Evolutionary conservation across 2,329 filamentous ascomycete species (phyloP), one percentile per base, ranked within the genome.

Genomic region (Didymella sp.): DNA sequence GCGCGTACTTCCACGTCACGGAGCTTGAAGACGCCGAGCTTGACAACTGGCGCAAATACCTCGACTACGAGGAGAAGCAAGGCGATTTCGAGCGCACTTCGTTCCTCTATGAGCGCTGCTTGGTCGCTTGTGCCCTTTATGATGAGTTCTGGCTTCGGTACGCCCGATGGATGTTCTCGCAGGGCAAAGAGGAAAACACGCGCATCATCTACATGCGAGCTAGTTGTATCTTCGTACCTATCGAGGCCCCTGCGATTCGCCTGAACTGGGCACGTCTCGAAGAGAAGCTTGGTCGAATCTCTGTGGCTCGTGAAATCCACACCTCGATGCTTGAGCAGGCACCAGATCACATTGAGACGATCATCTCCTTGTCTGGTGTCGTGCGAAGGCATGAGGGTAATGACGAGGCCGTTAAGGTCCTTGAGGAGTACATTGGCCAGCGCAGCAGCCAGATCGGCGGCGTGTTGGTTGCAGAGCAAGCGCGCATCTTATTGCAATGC

Each of bases 61-160:
- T 99, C 41, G 94, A 98, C 73, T 98, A 96, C 67, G 95, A 99
- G 73, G 95, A 99, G 78, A 79, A 84, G 0, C 89, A 96, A 75
- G 92, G 90, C 49, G 87, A 93, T 62, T 91, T 87, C 64, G 77
- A 82, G 13, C 86, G 95, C 57, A 89, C 84, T 42, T 85, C 90
- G 6, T 95, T 95, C 71, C 79, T 99, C 28, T 98, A 99, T 73
- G 95, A 99, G 80, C 88, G 95, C 48, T 98, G 93, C 69, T 78
- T 99, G 49, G 91, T 96, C 31, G 94, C 92, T 0, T 96, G 91
- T 70, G 94, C 95, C 15, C 89, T 96, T 65, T 97, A 99, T 73
- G 94, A 98, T 46, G 94, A 98, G 73, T 96, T 98, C 76, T 99
- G 95, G 95, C 87, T 96, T 69, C 89, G 95, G n/a, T 99, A 96